Base-by-base conservation (phyloP, 495 filamentous ascomycete genomes). In the Tricharina praecox region DNA sequence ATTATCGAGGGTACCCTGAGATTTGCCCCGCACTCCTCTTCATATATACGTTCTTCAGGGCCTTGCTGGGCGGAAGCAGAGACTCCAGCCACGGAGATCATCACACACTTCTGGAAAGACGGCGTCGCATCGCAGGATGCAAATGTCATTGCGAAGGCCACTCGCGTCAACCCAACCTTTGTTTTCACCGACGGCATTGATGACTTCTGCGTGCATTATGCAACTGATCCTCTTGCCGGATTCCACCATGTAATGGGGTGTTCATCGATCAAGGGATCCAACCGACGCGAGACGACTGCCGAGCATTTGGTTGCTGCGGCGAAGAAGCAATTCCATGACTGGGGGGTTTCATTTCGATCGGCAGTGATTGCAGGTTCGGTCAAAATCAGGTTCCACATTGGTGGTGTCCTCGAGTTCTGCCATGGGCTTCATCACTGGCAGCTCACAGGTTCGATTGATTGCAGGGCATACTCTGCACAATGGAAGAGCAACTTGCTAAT, bases 361-460 rank as follows among this genome's bases (percentile, higher is more conserved):
- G 51, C 43, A 9, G 42, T 49, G 23, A 18, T 8, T 8, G 44
- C 47, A n/a, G 23, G 35, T 3, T 58, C 61, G 38, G 44, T 68
- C 3, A 62, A 39, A 7, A 45, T 75, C 13, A 65, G 73, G 13
- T 63, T 72, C 35, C 66, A 64, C 18, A 46, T 41, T 19, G 65
- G 63, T 0, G 71, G 74, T 23, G 65, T 63, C 11, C 56, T 74
- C 16, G 51, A 64, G 0, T 55, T 74, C 16, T 71, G 68, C 35
- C 61, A 69, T 38, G 66, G 66, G 1, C 55, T 75, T 4, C 62
- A 71, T 49, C 55, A 65, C 39, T 49, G 48, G 18, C 39, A 21
- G 10, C 48, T 45, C 3, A 59, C 52, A 3, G 48, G 50, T 7
- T 39, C 44, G 2, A 50, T 38, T 3, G 53, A 53, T 10, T 60